These are phyloP conservation scores for Metschnikowia matae DNA, from an alignment of 805 yeast species.

Conservation along the genomic window DNA sequence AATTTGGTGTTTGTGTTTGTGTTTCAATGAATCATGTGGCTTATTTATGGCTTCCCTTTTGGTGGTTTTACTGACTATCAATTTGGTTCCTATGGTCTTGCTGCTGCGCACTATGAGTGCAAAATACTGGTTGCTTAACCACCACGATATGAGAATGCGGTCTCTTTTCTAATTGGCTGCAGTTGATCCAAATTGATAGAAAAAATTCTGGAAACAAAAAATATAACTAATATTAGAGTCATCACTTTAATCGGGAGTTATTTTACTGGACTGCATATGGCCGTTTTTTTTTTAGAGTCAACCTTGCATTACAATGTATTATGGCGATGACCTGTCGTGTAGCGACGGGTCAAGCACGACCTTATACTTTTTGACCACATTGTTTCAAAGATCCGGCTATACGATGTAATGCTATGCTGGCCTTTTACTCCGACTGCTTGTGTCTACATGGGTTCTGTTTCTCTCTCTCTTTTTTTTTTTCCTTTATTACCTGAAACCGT, in stretches of 20 bases:
- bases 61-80: neutral
- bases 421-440: neutral
- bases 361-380: neutral
- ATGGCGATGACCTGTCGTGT: too few relatives aligned
- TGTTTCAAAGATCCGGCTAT: too few relatives aligned
- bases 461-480: neutral
- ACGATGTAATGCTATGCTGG: neutral
- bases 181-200: too few relatives aligned
- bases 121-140: neutral
- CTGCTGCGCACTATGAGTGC: neutral
- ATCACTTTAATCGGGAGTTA: too few relatives aligned
- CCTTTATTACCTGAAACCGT: conserved; percentile 2
- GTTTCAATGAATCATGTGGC: neutral
- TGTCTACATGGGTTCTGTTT: neutral
- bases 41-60: neutral
- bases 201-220: too few relatives aligned
- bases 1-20: neutral
- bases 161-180: too few relatives aligned
- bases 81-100: neutral
- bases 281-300: too few relatives aligned
- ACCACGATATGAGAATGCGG: too few relatives aligned
- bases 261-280: too few relatives aligned
- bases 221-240: too few relatives aligned
- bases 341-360: neutral
- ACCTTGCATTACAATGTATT: too few relatives aligned